Percentiles rank a stretch among this genome's conserved stretches.
Evolutionary conservation across 1,139 yeast species (phyloP).

Genomic region (Pichia sp.): DNA sequence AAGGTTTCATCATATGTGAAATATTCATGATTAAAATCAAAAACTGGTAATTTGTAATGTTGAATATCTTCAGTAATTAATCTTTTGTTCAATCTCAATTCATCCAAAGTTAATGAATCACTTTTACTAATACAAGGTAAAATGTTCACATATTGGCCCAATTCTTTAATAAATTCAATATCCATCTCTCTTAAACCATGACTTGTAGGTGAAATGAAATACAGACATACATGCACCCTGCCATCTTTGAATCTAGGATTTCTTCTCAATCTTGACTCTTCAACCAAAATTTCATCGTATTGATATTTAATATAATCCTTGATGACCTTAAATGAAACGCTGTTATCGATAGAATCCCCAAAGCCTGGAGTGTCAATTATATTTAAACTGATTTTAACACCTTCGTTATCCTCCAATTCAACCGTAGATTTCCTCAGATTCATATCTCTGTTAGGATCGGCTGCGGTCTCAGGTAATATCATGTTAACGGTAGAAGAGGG

Average conservation of each 20-base stretch:
- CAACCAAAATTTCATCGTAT: slow-evolving; percentile 85
- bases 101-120: slow-evolving; percentile 75
- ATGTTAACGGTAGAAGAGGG: slow-evolving; percentile 33
- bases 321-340: slow-evolving; percentile 54
- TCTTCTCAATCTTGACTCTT: slow-evolving; percentile 86
- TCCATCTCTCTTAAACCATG: slow-evolving; percentile 73
- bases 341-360: slow-evolving; percentile 64
- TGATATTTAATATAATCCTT: slow-evolving; percentile 76
- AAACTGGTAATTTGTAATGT: slow-evolving; percentile 71
- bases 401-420: slow-evolving; percentile 69
- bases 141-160: slow-evolving; percentile 76
- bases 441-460: slow-evolving; percentile 33
- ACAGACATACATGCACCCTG: slow-evolving; percentile 63
- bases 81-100: slow-evolving; percentile 60
- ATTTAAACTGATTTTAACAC: slow-evolving; percentile 55
- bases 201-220: slow-evolving; percentile 68
- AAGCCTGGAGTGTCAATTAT: slow-evolving; percentile 75
- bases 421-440: slow-evolving; percentile 44
- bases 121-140: slow-evolving; percentile 85
- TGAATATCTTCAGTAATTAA: slow-evolving; percentile 64
- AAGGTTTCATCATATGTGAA: slow-evolving; percentile 48
- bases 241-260: slow-evolving; percentile 75
- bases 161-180: slow-evolving; percentile 65
- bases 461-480: slow-evolving; percentile 36
- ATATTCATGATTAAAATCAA: slow-evolving; percentile 64